These are phyloP conservation scores for Candida khao-thaluensis DNA, from an alignment of 805 yeast species.

Conservation along the genomic window DNA sequence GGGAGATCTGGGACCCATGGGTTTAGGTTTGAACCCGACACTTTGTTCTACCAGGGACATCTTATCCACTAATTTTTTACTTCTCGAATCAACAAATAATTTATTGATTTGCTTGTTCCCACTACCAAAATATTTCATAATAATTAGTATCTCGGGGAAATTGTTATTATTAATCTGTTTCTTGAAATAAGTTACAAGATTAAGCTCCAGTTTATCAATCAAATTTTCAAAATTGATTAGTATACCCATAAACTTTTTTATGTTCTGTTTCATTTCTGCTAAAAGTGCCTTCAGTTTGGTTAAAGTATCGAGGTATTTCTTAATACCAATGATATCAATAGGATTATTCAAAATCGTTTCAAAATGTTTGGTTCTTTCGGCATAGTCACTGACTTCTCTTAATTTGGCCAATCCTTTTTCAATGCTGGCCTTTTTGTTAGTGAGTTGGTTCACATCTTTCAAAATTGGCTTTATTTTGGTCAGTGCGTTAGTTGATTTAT, in stretches of 20 bases:
- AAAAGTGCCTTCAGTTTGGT: conserved; percentile 45
- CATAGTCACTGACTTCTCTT: conserved; percentile 52
- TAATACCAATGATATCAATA: conserved; percentile 41
- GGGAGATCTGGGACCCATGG: conserved; percentile 17
- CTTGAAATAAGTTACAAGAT: conserved; percentile 50
- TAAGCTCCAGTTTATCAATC: conserved; percentile 56
- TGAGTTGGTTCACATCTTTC: conserved; percentile 56
- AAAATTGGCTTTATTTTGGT: conserved; percentile 70
- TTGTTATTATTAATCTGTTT: conserved; percentile 36
- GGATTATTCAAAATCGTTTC: conserved; percentile 36
- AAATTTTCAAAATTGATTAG: conserved; percentile 56
- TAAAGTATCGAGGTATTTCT: conserved; percentile 32
- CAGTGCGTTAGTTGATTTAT: conserved; percentile 55
- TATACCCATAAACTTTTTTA: conserved; percentile 65
- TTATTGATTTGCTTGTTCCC: conserved; percentile 17
- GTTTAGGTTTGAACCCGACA: conserved; percentile 26
- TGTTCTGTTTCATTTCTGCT: conserved; percentile 39
- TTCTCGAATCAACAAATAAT: conserved; percentile 22
- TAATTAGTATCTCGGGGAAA: conserved; percentile 36
- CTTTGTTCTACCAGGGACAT: conserved; percentile 35
- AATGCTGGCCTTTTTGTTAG: conserved; percentile 54
- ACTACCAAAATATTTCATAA: conserved; percentile 45
- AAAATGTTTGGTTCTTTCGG: conserved; percentile 41
- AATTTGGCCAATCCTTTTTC: conserved; percentile 52
- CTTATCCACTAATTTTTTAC: conserved; percentile 36